Percentiles rank a stretch among this genome's conserved stretches.
Evolutionary conservation across 2,329 filamentous ascomycete genomes (phyloP).

Genomic region (Trichoderma simmonsii): DNA sequence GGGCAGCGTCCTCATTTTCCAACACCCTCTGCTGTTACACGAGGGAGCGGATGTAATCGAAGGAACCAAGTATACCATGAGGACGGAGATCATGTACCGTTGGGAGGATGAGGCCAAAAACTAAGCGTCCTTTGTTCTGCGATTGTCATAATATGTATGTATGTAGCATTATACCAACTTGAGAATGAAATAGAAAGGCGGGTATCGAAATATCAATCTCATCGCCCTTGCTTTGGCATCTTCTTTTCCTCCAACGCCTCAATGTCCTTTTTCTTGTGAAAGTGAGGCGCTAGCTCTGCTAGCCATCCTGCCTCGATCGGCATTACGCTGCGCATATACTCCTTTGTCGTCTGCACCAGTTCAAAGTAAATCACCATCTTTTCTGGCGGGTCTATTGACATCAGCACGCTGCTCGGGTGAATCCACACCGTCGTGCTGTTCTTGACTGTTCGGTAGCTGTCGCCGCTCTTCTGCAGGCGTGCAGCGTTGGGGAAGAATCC

Average conservation of each 20-base stretch:
- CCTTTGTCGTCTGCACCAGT: constrained; percentile 77
- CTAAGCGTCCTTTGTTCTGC: not conserved
- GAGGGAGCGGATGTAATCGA: constrained; percentile 50
- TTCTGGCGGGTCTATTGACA: constrained; percentile 69
- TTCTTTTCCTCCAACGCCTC: constrained; percentile 78
- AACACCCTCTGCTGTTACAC: constrained; percentile 51
- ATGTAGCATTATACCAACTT: not conserved
- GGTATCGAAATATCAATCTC: not conserved
- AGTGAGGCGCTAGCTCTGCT: constrained; percentile 87
- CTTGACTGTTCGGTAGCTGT: constrained; percentile 89
- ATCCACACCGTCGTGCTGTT: constrained; percentile 84
- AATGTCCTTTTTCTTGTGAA: constrained; percentile 87
- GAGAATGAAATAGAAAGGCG: not conserved
- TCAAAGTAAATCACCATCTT: constrained; percentile 89
- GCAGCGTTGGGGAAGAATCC: constrained; percentile 96
- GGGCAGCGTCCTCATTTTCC: constrained; percentile 59
- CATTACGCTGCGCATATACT: constrained; percentile 88
- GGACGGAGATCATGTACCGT: constrained; percentile 54
- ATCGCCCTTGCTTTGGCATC: constrained; percentile 39
- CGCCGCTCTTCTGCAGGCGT: constrained; percentile 75
- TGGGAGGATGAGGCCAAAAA: constrained; percentile 21
- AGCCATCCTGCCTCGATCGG: constrained; percentile 84
- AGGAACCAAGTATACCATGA: constrained; percentile 56
- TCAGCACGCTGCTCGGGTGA: constrained; percentile 83
- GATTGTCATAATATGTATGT: not conserved